Evolutionary conservation across 306 rosid species (phyloP).

Genomic region (Comarum palustre): DNA sequence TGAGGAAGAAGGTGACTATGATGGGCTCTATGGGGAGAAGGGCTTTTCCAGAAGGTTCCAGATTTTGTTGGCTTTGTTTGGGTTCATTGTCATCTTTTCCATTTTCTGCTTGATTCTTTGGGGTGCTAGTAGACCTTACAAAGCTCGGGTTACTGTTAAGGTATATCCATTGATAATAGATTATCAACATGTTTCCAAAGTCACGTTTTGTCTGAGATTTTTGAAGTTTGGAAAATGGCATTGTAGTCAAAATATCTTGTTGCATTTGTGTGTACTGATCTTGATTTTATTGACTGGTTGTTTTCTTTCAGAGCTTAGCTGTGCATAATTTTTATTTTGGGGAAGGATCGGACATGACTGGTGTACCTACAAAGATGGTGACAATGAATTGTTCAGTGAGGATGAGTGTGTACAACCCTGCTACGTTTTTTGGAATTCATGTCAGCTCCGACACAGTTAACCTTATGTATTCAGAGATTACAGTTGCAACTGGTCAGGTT

Average conservation of each 20-base stretch:
- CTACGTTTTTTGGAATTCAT: slow-evolving; percentile 73
- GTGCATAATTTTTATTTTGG: slow-evolving; percentile 72
- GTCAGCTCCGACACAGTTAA: slow-evolving; percentile 56
- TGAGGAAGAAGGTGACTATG: slow-evolving; percentile 60
- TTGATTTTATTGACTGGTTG: slow-evolving; percentile 4
- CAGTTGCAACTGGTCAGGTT: slow-evolving; percentile 80
- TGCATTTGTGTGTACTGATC: background rate
- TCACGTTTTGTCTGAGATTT: background rate
- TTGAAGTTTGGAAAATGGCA: background rate
- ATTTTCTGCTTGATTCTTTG: slow-evolving; percentile 67
- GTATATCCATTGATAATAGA: slow-evolving; percentile 24
- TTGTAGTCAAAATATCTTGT: background rate
- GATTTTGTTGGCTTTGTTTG: slow-evolving; percentile 47
- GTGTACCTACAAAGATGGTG: slow-evolving; percentile 85
- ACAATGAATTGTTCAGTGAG: slow-evolving; percentile 67
- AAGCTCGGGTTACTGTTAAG: slow-evolving; percentile 53
- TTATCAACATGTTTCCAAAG: background rate
- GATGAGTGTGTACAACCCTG: slow-evolving; percentile 72
- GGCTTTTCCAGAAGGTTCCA: slow-evolving; percentile 54
- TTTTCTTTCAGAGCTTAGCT: slow-evolving; percentile 54
- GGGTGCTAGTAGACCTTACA: slow-evolving; percentile 64
- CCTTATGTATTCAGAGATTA: slow-evolving; percentile 70
- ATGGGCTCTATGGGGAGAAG: slow-evolving; percentile 24
- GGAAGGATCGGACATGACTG: slow-evolving; percentile 76
- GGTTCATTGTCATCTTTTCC: slow-evolving; percentile 44